Conservation (phyloP, 2,329 filamentous ascomycete species). For the Lecanosticta acicola region DNA sequence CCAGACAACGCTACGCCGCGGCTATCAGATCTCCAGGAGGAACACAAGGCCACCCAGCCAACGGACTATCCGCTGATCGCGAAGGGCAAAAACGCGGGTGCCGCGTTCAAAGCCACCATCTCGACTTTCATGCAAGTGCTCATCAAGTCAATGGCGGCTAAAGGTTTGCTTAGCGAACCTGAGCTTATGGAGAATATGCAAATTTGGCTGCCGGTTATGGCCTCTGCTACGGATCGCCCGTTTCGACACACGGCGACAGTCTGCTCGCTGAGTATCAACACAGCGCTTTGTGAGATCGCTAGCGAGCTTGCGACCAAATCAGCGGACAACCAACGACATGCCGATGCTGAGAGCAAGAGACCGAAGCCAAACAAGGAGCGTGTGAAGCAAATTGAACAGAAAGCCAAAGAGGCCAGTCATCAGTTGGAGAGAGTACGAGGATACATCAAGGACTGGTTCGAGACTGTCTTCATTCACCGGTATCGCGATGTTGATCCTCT, state of each 20-base stretch:
- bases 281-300: constrained; percentile 68
- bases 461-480: constrained; percentile 88
- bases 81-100: constrained; percentile 59
- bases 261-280: constrained; percentile 72
- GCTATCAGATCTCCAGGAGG: constrained; percentile 77
- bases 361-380: constrained; percentile 71
- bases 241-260: constrained; percentile 93
- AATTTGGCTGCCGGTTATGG: constrained; percentile 86
- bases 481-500: constrained; percentile 90
- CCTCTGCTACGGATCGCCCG: constrained; percentile 76
- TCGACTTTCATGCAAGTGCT: constrained; percentile 73
- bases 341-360: constrained; percentile 70
- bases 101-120: constrained; percentile 71
- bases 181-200: constrained; percentile 82
- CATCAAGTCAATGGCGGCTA: constrained; percentile 71
- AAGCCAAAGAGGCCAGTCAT: constrained; percentile 63
- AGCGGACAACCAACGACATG: constrained; percentile 70
- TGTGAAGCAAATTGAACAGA: constrained; percentile 65
- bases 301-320: constrained; percentile 65
- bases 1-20: constrained; percentile 77
- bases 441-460: constrained; percentile 78
- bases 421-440: constrained; percentile 65
- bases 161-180: constrained; percentile 71
- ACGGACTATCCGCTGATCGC: constrained; percentile 90
- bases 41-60: constrained; percentile 67